Conservation (phyloP, 2,329 filamentous ascomycete genomes). For the Ophiostoma ips region DNA sequence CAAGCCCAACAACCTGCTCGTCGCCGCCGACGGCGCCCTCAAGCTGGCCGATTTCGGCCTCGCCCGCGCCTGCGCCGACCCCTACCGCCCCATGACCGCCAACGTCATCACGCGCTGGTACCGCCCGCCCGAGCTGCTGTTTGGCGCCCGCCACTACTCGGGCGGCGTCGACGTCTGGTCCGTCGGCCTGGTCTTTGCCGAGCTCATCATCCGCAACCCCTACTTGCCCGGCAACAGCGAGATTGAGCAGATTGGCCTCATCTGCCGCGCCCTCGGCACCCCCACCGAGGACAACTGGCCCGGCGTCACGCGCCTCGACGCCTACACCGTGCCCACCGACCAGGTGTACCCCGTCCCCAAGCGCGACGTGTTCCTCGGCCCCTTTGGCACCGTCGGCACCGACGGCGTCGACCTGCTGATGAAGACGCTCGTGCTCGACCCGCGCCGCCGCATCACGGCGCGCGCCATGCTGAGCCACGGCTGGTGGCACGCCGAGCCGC, state of each 20-base stretch:
- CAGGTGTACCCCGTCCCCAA: conserved; percentile 45
- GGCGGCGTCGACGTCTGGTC: conserved; percentile 92
- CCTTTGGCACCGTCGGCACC: conserved; percentile 67
- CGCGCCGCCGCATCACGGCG: conserved; percentile 69
- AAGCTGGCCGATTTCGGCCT: conserved; percentile 98
- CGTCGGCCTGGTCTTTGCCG: conserved; percentile 83
- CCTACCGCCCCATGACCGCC: conserved; percentile 75
- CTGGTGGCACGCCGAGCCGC: conserved; percentile 77
- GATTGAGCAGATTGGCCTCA: conserved; percentile 71
- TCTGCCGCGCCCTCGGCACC: conserved; percentile 74
- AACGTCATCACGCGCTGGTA: conserved; percentile 98
- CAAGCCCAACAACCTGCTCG: conserved; percentile 95
- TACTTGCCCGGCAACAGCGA: conserved; percentile 77
- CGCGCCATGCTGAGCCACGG: conserved; percentile 63
- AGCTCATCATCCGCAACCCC: conserved; percentile 69
- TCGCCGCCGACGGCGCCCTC: conserved; percentile 81
- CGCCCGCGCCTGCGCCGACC: conserved; percentile 77
- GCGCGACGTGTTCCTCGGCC: conserved; percentile 57
- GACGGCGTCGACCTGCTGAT: conserved; percentile 81
- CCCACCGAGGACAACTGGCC: conserved; percentile 94
- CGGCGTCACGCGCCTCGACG: conserved; percentile 65
- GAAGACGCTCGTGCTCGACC: conserved; percentile 73
- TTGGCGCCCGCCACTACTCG: conserved; percentile 76
- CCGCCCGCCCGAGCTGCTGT: conserved; percentile 83
- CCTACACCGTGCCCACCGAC: conserved; percentile 55